Conservation (phyloP, 2,329 filamentous ascomycete genomes). For the Ascochyta pisi region DNA sequence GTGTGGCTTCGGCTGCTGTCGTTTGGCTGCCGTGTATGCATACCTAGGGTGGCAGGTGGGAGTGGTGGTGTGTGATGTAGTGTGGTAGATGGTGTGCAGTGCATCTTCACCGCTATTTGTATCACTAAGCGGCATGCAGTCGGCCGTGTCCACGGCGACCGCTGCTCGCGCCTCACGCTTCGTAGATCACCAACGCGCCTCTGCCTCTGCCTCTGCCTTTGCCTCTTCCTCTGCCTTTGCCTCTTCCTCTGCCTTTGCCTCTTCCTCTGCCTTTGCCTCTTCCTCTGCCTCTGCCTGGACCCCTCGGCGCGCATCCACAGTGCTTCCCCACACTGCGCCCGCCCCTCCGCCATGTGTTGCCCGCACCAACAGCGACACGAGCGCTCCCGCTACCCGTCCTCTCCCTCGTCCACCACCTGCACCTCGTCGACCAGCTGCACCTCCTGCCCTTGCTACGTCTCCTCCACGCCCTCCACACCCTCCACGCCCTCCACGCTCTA, state of each 20-base stretch:
- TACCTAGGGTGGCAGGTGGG: neutral
- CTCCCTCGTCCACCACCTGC: too few relatives aligned
- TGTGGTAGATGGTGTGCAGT: neutral
- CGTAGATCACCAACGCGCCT: neutral
- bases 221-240: neutral
- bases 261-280: neutral
- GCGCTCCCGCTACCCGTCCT: too few relatives aligned
- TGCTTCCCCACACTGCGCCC: neutral
- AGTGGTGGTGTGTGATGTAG: neutral
- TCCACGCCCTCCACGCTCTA: neutral
- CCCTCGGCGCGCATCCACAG: neutral
- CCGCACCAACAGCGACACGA: neutral
- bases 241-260: neutral
- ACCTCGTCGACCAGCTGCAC: too few relatives aligned
- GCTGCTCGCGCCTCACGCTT: neutral
- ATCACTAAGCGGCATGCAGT: neutral
- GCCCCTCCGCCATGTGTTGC: slow-evolving; percentile 8
- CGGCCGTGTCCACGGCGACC: neutral
- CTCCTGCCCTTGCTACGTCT: too few relatives aligned
- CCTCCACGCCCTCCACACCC: too few relatives aligned
- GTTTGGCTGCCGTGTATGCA: neutral
- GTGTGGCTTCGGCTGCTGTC: slow-evolving; percentile 4
- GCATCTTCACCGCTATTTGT: slow-evolving; percentile 5
- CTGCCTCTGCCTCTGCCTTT: neutral
- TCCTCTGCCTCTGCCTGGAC: neutral